Conservation (phyloP, 1,284 basidiomycete genomes). For the Peniophora sp. region DNA sequence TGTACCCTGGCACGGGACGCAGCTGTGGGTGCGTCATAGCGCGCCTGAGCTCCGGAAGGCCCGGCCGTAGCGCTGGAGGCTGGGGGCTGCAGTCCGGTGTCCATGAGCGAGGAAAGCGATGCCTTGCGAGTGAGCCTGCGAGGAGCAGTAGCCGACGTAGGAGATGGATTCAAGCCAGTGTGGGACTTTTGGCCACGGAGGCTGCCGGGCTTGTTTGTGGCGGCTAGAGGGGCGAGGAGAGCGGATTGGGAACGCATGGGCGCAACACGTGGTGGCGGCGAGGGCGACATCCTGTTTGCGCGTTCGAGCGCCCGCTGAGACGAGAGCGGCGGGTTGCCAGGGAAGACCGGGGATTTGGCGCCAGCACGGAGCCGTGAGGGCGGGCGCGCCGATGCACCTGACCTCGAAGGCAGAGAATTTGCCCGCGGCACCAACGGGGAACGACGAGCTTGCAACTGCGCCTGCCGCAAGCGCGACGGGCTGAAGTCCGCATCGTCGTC, state of each 20-base stretch:
- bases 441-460: constrained; percentile 35
- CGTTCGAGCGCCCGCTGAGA: constrained; percentile 61
- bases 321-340: constrained; percentile 49
- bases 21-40: constrained; percentile 71
- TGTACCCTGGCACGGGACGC: constrained; percentile 71
- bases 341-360: constrained; percentile 50
- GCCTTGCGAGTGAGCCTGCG: constrained; percentile 65
- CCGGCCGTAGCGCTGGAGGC: constrained; percentile 41
- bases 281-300: constrained; percentile 50
- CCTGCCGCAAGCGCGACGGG: constrained; percentile 58
- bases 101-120: constrained; percentile 66
- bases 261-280: constrained; percentile 37
- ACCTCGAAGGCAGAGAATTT: constrained; percentile 50
- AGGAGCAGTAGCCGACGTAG: constrained; percentile 45
- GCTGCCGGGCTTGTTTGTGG: constrained; percentile 56
- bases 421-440: constrained; percentile 22
- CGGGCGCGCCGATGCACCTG: constrained; percentile 40
- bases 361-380: constrained; percentile 53
- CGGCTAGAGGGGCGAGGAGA: constrained; percentile 39
- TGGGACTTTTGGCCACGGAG: constrained; percentile 76
- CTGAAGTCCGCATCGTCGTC: constrained; percentile 75
- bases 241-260: constrained; percentile 50
- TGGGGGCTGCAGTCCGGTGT: constrained; percentile 41
- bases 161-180: constrained; percentile 65
- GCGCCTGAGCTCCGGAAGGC: constrained; percentile 28